These are phyloP conservation scores for Penicillium simplicissimum DNA, from an alignment of 495 filamentous ascomycete species.

Conservation along the genomic window DNA sequence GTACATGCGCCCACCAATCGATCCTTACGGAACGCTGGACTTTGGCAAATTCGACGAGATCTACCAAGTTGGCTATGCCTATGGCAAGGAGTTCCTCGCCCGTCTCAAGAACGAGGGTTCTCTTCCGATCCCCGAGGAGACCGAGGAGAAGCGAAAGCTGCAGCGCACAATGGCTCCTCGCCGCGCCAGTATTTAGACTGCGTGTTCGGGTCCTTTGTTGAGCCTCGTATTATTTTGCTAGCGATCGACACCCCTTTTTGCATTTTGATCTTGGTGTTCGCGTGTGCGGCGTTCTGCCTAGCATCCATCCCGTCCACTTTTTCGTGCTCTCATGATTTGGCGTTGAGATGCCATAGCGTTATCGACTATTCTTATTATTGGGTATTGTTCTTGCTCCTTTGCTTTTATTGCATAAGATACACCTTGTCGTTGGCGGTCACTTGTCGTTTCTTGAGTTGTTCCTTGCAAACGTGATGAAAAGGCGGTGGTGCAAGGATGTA, in stretches of 20 bases:
- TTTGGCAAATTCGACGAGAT: slow-evolving; percentile 99
- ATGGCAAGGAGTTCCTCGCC: slow-evolving; percentile 75
- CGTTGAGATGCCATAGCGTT: neutral
- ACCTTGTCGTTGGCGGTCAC: neutral
- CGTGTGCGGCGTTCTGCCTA: slow-evolving; percentile 8
- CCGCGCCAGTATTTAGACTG: slow-evolving; percentile 72
- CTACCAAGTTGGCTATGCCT: slow-evolving; percentile 82
- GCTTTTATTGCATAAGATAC: slow-evolving; percentile 1
- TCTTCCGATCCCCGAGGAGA: slow-evolving; percentile 64
- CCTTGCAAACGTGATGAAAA: neutral
- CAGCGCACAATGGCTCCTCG: slow-evolving; percentile 92
- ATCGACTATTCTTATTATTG: neutral
- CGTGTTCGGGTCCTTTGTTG: neutral
- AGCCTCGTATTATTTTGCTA: neutral
- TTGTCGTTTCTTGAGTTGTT: neutral
- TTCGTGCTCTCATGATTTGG: neutral
- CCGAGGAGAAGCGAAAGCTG: slow-evolving; percentile 83
- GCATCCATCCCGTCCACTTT: neutral
- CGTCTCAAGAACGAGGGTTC: slow-evolving; percentile 73
- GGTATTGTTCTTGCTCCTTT: neutral
- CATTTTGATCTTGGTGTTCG: neutral
- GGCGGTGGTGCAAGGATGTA: neutral
- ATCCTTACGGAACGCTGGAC: slow-evolving; percentile 89
- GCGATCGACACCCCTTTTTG: neutral
- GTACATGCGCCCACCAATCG: slow-evolving; percentile 95